phyloP scores from a whole-genome alignment of 2,329 filamentous ascomycete species.

The Cyphellophora attinorum region DNA sequence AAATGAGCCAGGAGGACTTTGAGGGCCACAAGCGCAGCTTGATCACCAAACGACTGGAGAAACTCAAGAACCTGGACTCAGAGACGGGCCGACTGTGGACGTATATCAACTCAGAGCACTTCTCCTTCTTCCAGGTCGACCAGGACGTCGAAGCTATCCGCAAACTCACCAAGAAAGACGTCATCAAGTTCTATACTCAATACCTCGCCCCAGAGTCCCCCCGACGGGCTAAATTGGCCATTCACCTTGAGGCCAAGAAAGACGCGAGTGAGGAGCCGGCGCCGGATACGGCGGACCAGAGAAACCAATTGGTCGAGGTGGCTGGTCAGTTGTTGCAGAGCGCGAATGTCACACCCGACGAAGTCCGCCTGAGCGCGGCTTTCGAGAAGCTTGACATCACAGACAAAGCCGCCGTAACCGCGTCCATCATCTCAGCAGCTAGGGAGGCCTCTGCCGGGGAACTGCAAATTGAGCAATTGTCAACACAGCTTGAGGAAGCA shows the following conservation, averaged over 20 bases:
- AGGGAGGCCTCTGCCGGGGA: constrained; percentile 39
- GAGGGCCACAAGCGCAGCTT: constrained; percentile 85
- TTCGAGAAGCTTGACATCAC: constrained; percentile 38
- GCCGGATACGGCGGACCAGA: constrained; percentile 31
- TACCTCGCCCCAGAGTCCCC: constrained; percentile 68
- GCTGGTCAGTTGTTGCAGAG: constrained; percentile 38
- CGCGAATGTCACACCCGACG: constrained; percentile 36
- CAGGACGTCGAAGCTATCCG: constrained; percentile 68
- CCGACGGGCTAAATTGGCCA: constrained; percentile 68
- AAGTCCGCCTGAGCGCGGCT: constrained; percentile 19
- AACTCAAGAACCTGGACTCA: constrained; percentile 80
- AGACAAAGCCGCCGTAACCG: constrained; percentile 41
- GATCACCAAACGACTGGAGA: constrained; percentile 78
- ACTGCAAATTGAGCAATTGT: too few species aligned
- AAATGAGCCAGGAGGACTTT: constrained; percentile 77
- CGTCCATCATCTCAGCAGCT: constrained; percentile 37
- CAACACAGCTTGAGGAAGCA: constrained; percentile 40
- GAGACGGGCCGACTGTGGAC: constrained; percentile 77
- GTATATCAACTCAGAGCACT: constrained; percentile 76
- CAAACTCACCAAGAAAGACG: constrained; percentile 65
- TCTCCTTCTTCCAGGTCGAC: constrained; percentile 78
- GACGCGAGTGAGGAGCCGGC: constrained; percentile 31
- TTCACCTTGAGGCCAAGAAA: constrained; percentile 72
- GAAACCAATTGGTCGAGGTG: constrained; percentile 31
- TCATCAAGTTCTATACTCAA: constrained; percentile 67